These are phyloP conservation scores for Cynara cardunculus DNA, from an alignment of 129 eudicot species.

Conservation along the genomic window DNA sequence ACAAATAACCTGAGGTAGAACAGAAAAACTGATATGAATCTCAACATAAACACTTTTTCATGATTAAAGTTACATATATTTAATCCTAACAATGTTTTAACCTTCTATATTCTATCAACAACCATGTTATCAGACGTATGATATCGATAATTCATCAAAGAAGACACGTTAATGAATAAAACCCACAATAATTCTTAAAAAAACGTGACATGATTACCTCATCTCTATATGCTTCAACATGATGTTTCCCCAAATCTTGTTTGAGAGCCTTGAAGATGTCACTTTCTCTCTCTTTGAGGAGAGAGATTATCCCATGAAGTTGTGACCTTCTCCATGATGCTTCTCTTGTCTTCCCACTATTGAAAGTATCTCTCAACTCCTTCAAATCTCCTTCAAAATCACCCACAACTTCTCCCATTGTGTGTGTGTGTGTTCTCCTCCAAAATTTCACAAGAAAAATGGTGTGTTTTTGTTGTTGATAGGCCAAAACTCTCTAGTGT, in stretches of 20 bases:
- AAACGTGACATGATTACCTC: constrained; percentile 48
- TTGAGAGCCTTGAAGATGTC: constrained; percentile 60
- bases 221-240: constrained; percentile 68
- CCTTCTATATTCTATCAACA: not conserved
- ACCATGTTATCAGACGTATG: too few relatives aligned
- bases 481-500: not conserved
- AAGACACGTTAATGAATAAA: not conserved
- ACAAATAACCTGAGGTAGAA: too few relatives aligned
- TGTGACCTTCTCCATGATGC: constrained; percentile 74
- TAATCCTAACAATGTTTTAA: not conserved
- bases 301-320: constrained; percentile 41
- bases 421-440: not conserved
- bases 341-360: constrained; percentile 66
- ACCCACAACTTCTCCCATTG: constrained; percentile 28
- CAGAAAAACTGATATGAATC: not conserved
- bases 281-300: constrained; percentile 56
- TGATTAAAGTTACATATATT: not conserved
- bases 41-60: too few relatives aligned
- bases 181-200: not conserved
- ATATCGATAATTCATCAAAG: not conserved
- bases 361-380: constrained; percentile 52
- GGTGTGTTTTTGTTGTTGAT: not conserved
- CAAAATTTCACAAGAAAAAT: not conserved
- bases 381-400: constrained; percentile 43
- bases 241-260: constrained; percentile 75